Conservation (phyloP, 148 eudicot species). For the Rhododendron griersonianum region DNA sequence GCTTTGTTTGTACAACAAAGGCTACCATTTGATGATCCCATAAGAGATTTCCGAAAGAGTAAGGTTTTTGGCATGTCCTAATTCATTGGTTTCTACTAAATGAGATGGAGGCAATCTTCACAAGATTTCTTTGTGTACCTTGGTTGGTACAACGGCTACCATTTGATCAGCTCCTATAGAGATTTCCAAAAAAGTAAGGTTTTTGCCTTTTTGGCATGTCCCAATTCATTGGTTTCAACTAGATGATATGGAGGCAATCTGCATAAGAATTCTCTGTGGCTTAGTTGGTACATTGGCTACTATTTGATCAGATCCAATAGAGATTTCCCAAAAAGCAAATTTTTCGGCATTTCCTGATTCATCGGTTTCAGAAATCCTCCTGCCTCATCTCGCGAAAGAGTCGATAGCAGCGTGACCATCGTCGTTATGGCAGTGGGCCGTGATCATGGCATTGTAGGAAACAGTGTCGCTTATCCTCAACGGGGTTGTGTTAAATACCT, state of each 20-base stretch:
- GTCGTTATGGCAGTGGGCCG: constrained; percentile 35
- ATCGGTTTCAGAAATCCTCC: constrained; percentile 8
- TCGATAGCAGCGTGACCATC: constrained; percentile 44
- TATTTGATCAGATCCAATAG: neutral
- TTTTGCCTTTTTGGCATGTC: neutral
- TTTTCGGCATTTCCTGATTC: no score
- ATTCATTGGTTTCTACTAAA: no score
- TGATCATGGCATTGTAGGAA: constrained; percentile 58
- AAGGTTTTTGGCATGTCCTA: neutral
- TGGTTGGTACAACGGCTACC: neutral
- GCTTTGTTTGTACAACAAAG: neutral
- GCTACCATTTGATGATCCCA: neutral
- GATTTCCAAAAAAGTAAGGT: neutral
- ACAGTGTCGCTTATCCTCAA: constrained; percentile 41
- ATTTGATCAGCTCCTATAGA: neutral
- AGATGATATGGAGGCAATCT: no score
- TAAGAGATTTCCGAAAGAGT: neutral
- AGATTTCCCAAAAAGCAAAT: no score
- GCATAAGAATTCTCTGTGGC: neutral
- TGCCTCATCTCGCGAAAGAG: constrained; percentile 37
- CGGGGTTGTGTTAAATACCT: constrained; percentile 46
- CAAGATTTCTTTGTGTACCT: neutral
- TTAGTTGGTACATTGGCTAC: neutral
- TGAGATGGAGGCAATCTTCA: neutral
- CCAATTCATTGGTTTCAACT: neutral